Evolutionary conservation across 2,329 filamentous ascomycete species (phyloP), one percentile per base, ranked within the genome.

Genomic region (Chrysoporthe austroafricana): DNA sequence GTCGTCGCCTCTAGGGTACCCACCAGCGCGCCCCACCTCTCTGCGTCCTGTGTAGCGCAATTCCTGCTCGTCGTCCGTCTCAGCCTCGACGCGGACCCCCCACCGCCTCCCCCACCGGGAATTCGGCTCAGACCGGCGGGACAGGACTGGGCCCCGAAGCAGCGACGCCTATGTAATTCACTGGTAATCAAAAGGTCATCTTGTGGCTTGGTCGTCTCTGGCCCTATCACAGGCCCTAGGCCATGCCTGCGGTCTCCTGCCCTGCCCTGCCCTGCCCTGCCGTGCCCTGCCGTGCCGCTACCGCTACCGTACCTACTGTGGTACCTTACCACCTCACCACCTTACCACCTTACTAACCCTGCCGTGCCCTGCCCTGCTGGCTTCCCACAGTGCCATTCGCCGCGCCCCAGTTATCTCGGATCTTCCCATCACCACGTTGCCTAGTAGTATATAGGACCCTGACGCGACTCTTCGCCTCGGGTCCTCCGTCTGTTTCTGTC

Each of bases 371-470:
- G 46, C n/a, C 46, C 46, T 50, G 44, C 6, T 32, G 1, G 32
- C 50, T 16, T 54, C 32, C 26, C 16, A 54, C 26, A 11, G 50
- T 13, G 50, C 50, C 14, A 34, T 32, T 32, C 50, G 50, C 32
- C 50, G 26, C 21, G 50, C 50, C 50, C 50, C 26, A 13, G 26
- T 54, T 54, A 54, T 54, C 48, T 54, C 50, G 50, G 50, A 54
- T 54, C 50, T 54, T 54, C 50, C 50, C 50, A 54, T 54, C 26
- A 54, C 50, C 50, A 54, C 50, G 50, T 54, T 54, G 50, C 21
- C 32, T 54, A 32, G 50, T 57, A n/a, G 18, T 57, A 57, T 57
- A 57, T 57, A 57, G 54, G 54, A 57, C 54, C 54, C 54, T 16
- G n/a, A 57, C 34, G 34, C 32, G 34, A 36, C 54, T 57, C 54